Percentiles rank a stretch among this genome's conserved stretches.
phyloP scores from a whole-genome alignment of 1,139 yeast genomes.

The Cylindricascospora bacillispora region DNA sequence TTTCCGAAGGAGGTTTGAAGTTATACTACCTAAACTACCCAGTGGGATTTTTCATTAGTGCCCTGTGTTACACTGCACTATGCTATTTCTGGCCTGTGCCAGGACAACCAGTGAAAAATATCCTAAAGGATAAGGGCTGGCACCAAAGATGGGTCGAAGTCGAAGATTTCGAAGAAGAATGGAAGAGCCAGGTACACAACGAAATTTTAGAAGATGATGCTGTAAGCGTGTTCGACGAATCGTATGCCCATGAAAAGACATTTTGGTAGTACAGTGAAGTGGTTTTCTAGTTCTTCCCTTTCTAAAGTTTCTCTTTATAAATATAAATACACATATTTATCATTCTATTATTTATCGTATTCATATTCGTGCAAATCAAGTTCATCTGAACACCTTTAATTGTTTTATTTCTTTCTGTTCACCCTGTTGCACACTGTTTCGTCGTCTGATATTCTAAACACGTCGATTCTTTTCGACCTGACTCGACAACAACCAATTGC shows the following conservation, averaged over 20 bases:
- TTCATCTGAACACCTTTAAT: no score
- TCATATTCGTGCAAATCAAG: no score
- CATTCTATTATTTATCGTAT: no score
- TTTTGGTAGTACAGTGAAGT: background rate
- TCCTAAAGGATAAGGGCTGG: constrained; percentile 46
- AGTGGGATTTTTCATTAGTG: constrained; percentile 55
- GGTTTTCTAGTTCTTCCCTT: no score
- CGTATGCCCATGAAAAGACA: background rate
- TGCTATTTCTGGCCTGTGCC: constrained; percentile 45
- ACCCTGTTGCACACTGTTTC: no score
- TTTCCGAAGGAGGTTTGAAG: constrained; percentile 66
- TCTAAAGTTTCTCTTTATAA: no score
- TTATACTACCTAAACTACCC: constrained; percentile 65
- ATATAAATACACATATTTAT: no score
- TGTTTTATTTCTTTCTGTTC: no score
- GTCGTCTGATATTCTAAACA: no score
- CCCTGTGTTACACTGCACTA: constrained; percentile 36
- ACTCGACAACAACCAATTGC: no score
- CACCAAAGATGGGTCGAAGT: constrained; percentile 46
- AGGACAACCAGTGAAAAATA: constrained; percentile 41
- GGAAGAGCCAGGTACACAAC: constrained; percentile 6
- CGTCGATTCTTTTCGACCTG: no score
- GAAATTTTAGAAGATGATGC: background rate
- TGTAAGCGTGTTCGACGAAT: background rate
- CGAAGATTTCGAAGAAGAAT: constrained; percentile 44